These are phyloP conservation scores for Silybum marianum DNA, from an alignment of 129 eudicot species.

Conservation along the genomic window DNA sequence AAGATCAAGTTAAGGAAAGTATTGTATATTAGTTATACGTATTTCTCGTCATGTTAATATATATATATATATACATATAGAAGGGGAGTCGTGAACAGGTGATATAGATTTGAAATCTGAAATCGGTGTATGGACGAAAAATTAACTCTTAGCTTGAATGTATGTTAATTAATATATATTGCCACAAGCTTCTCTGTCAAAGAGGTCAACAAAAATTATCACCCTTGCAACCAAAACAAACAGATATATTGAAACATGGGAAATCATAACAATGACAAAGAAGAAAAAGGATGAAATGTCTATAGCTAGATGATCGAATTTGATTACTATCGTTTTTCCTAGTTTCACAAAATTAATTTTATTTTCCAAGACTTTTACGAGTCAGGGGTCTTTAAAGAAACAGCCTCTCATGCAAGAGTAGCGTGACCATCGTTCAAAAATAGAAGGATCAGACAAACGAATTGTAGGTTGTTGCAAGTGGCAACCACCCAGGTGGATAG, in stretches of 20 bases:
- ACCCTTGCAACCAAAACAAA: neutral
- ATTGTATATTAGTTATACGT: too few species aligned
- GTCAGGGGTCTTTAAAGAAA: too few species aligned
- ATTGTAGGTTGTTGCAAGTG: too few species aligned
- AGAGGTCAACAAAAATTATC: neutral
- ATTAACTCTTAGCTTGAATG: neutral
- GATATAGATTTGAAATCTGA: neutral
- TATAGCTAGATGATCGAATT: too few species aligned
- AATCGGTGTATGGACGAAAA: neutral
- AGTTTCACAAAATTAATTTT: too few species aligned
- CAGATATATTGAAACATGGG: neutral
- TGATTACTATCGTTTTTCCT: neutral
- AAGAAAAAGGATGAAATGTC: neutral
- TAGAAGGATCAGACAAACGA: too few species aligned
- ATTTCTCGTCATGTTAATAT: too few species aligned
- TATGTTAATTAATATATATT: neutral
- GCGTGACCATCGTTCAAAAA: too few species aligned
- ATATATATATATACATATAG: too few species aligned
- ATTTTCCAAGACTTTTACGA: too few species aligned
- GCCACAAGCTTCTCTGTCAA: neutral
- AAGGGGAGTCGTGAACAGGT: neutral
- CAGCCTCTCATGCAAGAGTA: too few species aligned
- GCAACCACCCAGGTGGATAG: too few species aligned
- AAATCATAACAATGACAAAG: neutral
- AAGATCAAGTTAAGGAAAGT: neutral